These are phyloP conservation scores for Coniochaeta ligniaria DNA, from an alignment of 2,329 filamentous ascomycete genomes.

Conservation along the genomic window DNA sequence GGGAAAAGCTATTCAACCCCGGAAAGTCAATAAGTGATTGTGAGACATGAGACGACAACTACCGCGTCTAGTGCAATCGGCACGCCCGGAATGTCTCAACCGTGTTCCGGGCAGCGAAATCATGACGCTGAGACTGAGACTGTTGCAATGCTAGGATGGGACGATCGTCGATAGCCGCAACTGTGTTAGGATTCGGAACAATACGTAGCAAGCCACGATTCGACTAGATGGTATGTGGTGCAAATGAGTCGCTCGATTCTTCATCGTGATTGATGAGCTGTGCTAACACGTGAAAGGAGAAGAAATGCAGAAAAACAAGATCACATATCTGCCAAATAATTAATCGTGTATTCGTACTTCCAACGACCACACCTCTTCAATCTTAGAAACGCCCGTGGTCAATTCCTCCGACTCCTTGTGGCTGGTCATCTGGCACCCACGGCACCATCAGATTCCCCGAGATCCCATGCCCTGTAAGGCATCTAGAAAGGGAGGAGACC, in stretches of 20 bases:
- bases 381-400: not conserved
- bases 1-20: not conserved
- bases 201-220: not conserved
- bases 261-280: not conserved
- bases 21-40: not conserved
- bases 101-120: not conserved
- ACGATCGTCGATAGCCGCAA: not conserved
- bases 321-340: not conserved
- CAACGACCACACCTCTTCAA: not conserved
- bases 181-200: not conserved
- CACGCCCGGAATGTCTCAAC: not conserved
- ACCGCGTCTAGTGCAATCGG: not conserved
- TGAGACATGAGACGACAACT: not conserved
- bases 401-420: not conserved
- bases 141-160: not conserved
- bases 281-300: not conserved
- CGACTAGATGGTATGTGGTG: not conserved
- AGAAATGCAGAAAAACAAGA: not conserved
- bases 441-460: not conserved
- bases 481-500: slow-evolving; percentile 4
- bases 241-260: not conserved
- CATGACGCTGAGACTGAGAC: slow-evolving; percentile 1
- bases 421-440: not conserved
- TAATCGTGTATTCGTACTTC: not conserved
- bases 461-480: not conserved